These are phyloP conservation scores for Pseudogymnoascus sp. DNA, from an alignment of 2,329 filamentous ascomycete species.

Conservation along the genomic window DNA sequence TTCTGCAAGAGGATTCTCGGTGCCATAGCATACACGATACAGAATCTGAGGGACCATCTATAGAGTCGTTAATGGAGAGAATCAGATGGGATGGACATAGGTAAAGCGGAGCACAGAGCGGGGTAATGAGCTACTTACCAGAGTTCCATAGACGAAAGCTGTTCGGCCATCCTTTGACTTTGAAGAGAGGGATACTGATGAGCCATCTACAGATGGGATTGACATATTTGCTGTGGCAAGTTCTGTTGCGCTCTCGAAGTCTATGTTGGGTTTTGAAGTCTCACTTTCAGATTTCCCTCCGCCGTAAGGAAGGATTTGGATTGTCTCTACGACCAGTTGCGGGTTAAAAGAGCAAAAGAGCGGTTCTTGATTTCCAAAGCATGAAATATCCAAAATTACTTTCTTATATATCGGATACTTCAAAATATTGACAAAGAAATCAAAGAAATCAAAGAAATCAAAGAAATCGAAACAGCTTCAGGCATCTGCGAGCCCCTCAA, in stretches of 20 bases:
- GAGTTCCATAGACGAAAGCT: conserved; percentile 5
- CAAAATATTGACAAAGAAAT: conserved; percentile 1
- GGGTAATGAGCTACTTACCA: conserved; percentile 2
- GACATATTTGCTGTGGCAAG: neutral
- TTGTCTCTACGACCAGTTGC: neutral
- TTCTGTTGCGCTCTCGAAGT: neutral
- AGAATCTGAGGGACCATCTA: conserved; percentile 8
- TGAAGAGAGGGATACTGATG: neutral
- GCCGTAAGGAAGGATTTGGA: neutral
- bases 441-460: neutral
- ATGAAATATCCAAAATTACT: neutral
- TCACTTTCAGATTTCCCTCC: neutral
- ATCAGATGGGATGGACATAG: neutral
- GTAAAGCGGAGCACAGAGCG: neutral
- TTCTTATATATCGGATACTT: neutral
- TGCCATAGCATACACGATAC: neutral
- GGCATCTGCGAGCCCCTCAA: neutral
- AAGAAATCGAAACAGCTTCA: neutral
- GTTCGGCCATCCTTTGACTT: neutral
- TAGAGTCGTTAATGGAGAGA: neutral
- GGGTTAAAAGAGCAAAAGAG: neutral
- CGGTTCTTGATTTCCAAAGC: neutral
- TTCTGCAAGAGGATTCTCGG: conserved; percentile 12
- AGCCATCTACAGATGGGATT: neutral
- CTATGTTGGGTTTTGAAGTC: neutral